phyloP scores from a whole-genome alignment of 306 rosid genomes.

The Sicyos edulis region DNA sequence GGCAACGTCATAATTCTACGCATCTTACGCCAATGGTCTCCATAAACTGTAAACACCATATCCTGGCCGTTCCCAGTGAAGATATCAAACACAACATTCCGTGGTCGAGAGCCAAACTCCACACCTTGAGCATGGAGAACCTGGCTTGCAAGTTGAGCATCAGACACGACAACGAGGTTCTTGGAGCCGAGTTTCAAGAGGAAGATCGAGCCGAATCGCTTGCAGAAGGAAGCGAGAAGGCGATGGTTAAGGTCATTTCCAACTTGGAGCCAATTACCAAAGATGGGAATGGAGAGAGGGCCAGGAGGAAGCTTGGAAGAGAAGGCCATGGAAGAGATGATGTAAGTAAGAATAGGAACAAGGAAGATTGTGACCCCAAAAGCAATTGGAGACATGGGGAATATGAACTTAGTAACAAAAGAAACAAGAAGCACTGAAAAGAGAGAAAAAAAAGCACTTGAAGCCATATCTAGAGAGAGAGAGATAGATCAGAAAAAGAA shows the following conservation, averaged over 20 bases:
- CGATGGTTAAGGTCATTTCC: constrained; percentile 81
- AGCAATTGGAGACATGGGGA: constrained; percentile 11
- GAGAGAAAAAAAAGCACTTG: constrained; percentile 22
- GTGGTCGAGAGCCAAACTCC: constrained; percentile 65
- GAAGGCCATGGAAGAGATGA: constrained; percentile 12
- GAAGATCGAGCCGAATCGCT: constrained; percentile 49
- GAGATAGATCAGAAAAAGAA: background rate
- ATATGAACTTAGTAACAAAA: constrained; percentile 22
- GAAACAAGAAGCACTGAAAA: too few species aligned
- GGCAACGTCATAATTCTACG: constrained; percentile 75
- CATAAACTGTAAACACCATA: constrained; percentile 72
- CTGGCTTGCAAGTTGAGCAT: constrained; percentile 54
- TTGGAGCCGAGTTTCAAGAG: constrained; percentile 68
- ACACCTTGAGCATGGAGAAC: constrained; percentile 79
- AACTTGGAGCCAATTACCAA: constrained; percentile 82
- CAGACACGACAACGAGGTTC: constrained; percentile 58
- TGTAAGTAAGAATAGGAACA: constrained; percentile 19
- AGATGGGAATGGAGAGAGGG: constrained; percentile 52
- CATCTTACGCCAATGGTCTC: constrained; percentile 89
- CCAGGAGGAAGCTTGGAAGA: too few species aligned
- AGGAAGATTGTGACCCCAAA: constrained; percentile 1
- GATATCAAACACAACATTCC: too few species aligned
- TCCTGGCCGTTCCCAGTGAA: constrained; percentile 81
- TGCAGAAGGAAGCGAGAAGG: constrained; percentile 51
- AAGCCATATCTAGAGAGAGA: background rate